phyloP scores from a whole-genome alignment of 2,329 filamentous ascomycete genomes.

The Claviceps spartinae region DNA sequence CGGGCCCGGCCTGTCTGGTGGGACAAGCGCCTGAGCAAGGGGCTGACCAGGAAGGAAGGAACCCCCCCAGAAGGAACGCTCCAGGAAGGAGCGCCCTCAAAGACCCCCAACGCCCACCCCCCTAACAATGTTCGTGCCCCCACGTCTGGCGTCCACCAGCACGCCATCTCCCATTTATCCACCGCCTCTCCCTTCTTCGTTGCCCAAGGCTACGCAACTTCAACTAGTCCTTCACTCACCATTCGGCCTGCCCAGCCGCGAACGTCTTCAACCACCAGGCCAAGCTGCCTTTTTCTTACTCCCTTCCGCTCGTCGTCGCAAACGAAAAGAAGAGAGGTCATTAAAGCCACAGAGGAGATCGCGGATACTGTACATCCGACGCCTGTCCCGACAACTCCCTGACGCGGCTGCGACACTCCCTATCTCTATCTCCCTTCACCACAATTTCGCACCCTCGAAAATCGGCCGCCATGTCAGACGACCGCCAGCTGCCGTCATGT shows the following conservation, averaged over 20 bases:
- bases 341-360: background rate
- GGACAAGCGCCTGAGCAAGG: too few relatives aligned
- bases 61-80: too few relatives aligned
- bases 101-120: too few relatives aligned
- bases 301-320: background rate
- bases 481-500: slow-evolving; percentile 12
- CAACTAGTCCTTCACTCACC: background rate
- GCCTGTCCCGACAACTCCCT: background rate
- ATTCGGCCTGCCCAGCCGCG: background rate
- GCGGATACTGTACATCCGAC: background rate
- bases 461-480: slow-evolving; percentile 10
- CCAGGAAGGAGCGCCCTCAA: too few relatives aligned
- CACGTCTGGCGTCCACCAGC: background rate
- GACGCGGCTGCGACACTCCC: background rate
- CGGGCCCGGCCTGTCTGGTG: too few relatives aligned
- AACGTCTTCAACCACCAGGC: background rate
- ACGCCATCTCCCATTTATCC: background rate
- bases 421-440: background rate
- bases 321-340: background rate
- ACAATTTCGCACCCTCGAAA: background rate
- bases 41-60: too few relatives aligned
- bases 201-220: background rate
- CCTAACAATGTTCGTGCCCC: background rate
- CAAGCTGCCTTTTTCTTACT: background rate
- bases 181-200: slow-evolving; percentile 1